Conservation (phyloP, 495 filamentous ascomycete species). For the Trichocladium antarcticum region DNA sequence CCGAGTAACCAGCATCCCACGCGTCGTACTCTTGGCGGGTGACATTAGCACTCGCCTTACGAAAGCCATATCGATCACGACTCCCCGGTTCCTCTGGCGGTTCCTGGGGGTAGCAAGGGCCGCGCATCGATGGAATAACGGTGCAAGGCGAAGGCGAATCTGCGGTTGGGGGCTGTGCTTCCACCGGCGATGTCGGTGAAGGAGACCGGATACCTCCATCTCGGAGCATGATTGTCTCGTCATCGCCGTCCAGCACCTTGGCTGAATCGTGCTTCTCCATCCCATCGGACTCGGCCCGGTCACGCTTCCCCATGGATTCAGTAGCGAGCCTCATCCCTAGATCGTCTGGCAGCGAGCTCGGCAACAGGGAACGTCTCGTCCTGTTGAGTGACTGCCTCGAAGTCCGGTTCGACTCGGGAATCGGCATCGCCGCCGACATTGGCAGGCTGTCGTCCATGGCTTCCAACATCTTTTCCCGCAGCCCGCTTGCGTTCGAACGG, state of each 20-base stretch:
- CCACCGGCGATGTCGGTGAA: conserved; percentile 1
- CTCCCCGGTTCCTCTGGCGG: conserved; percentile 24
- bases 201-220: not conserved
- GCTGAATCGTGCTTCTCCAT: conserved; percentile 26
- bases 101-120: conserved; percentile 16
- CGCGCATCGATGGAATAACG: conserved; percentile 15
- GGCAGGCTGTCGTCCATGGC: conserved; percentile 35
- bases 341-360: conserved; percentile 26
- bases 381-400: conserved; percentile 29
- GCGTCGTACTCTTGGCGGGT: conserved; percentile 64
- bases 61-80: conserved; percentile 86
- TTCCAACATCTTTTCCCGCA: conserved; percentile 32
- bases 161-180: not conserved
- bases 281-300: conserved; percentile 5
- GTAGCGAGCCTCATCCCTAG: conserved; percentile 20
- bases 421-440: conserved; percentile 16
- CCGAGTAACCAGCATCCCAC: conserved; percentile 63
- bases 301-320: conserved; percentile 17
- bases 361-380: conserved; percentile 26
- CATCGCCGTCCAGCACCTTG: conserved; percentile 19
- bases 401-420: conserved; percentile 11
- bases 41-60: conserved; percentile 74
- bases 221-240: not conserved
- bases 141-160: conserved; percentile 1
- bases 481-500: conserved; percentile 27